Percentiles rank a stretch among this genome's conserved stretches.
phyloP scores from a whole-genome alignment of 345 rosid species.

The Arabidopsis arenosa region DNA sequence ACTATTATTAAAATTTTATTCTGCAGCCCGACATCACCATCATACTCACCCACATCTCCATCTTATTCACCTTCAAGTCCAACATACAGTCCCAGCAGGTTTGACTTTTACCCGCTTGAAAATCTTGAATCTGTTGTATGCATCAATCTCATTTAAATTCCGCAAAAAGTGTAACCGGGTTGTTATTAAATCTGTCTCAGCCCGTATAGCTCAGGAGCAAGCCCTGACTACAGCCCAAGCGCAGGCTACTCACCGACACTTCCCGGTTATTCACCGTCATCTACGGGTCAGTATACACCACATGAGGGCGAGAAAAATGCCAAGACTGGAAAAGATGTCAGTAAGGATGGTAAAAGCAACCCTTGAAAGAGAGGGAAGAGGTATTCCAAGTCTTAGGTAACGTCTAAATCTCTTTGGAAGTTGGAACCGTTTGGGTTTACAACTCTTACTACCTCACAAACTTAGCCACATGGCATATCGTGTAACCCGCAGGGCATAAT shows the following conservation, averaged over 20 bases:
- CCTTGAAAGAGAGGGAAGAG: conserved; percentile 26
- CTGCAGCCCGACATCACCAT: conserved; percentile 87
- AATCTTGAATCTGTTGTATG: conserved; percentile 8
- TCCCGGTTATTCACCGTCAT: conserved; percentile 82
- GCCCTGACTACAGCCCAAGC: conserved; percentile 85
- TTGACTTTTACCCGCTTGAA: neutral
- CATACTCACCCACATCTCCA: conserved; percentile 94
- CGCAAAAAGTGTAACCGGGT: conserved; percentile 3
- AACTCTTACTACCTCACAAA: neutral
- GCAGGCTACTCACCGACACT: conserved; percentile 87
- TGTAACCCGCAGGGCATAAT: conserved; percentile 14
- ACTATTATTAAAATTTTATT: conserved; percentile 8
- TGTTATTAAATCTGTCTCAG: conserved; percentile 42
- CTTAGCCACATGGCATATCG: conserved; percentile 24
- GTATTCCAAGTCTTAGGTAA: conserved; percentile 28
- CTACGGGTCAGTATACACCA: conserved; percentile 81
- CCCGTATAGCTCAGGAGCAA: conserved; percentile 75
- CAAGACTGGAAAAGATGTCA: conserved; percentile 46
- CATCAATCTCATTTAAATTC: neutral
- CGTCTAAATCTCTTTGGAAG: neutral
- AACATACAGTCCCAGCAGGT: conserved; percentile 95
- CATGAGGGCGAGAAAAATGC: conserved; percentile 64
- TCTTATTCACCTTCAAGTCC: conserved; percentile 94
- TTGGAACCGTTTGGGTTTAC: conserved; percentile 7
- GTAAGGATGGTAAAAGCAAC: conserved; percentile 38